Evolutionary conservation across 2,329 filamentous ascomycete species (phyloP), one percentile per base, ranked within the genome.

Genomic region (Emergomyces orientalis): DNA sequence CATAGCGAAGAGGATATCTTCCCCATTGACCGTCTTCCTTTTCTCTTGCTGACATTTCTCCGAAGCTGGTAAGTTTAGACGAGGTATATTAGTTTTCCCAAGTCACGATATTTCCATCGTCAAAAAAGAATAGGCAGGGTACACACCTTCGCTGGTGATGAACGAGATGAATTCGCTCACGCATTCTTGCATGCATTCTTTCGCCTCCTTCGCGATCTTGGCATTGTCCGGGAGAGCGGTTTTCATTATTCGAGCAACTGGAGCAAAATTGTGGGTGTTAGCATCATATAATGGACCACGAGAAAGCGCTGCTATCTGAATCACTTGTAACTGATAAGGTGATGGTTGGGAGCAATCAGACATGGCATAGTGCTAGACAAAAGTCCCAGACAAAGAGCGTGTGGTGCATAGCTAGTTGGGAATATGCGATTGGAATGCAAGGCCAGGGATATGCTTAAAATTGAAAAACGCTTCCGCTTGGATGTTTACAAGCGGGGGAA

Each of bases 141-240:
- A 19, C 88, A 74, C 77, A 96, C 94, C 94, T 84, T 99, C 94
- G 76, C 93, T 97, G 43, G 94, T 99, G 74, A 99, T 97, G 82
- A 99, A 99, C 7, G 91, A 96, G 81, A 99, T 99, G 78, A 99
- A 99, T 79, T 99, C 94, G 86, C 92, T 97, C 64, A 99, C 94
- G 74, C 94, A 99, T 78, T 99, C 94, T 77, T 99, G 94, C 94
- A 99, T 97, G 79, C 94, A 99, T 76, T 99, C 94, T 77, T 99
- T 99, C 62, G 94, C 94, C 75, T 99, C 94, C 75, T 99, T 99
- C 64, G 92, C 92, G 65, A 99, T 99, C 79, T 99, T 99, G 69
- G 94, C 94, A 74, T 99, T 99, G 68, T 99, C 94, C 60, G 94
- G 94, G 58, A 99, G 83, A 7, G 94, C 94, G 71, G 91, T 89